Conservation (phyloP, 441 rosid genomes). For the Biscutella laevigata region DNA sequence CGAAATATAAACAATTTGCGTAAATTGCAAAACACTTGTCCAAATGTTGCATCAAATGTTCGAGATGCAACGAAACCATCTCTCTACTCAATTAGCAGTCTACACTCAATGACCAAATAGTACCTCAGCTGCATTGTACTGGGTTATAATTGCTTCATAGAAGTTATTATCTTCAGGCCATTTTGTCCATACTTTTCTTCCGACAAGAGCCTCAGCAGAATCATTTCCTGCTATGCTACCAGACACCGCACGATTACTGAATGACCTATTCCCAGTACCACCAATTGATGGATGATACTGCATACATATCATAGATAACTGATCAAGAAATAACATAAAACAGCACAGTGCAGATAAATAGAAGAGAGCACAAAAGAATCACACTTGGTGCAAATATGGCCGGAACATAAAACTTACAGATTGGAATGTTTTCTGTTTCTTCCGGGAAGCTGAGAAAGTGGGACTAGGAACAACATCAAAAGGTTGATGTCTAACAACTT, state of each 20-base stretch:
- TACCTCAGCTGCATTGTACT: constrained; percentile 64
- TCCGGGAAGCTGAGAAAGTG: constrained; percentile 61
- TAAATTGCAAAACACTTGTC: not conserved
- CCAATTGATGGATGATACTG: constrained; percentile 53
- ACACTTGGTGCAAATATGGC: not conserved
- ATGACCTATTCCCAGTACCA: constrained; percentile 43
- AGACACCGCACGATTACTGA: constrained; percentile 36
- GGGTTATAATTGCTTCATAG: constrained; percentile 83
- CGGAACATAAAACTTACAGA: constrained; percentile 38
- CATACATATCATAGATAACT: constrained; percentile 34
- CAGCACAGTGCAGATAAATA: not conserved
- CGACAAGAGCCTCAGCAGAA: constrained; percentile 52
- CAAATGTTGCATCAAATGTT: not conserved
- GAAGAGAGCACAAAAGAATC: not conserved
- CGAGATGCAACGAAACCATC: not conserved
- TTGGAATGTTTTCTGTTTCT: constrained; percentile 74
- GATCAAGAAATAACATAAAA: constrained; percentile 34
- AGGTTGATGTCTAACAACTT: constrained; percentile 46
- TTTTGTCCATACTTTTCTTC: constrained; percentile 89
- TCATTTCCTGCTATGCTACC: constrained; percentile 40
- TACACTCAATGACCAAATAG: not conserved
- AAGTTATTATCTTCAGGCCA: constrained; percentile 92
- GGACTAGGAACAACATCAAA: constrained; percentile 63
- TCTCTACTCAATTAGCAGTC: constrained; percentile 4
- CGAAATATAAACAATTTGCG: constrained; percentile 10